These are phyloP conservation scores for Bullera alba DNA, from an alignment of 768 basidiomycete species.

Conservation along the genomic window DNA sequence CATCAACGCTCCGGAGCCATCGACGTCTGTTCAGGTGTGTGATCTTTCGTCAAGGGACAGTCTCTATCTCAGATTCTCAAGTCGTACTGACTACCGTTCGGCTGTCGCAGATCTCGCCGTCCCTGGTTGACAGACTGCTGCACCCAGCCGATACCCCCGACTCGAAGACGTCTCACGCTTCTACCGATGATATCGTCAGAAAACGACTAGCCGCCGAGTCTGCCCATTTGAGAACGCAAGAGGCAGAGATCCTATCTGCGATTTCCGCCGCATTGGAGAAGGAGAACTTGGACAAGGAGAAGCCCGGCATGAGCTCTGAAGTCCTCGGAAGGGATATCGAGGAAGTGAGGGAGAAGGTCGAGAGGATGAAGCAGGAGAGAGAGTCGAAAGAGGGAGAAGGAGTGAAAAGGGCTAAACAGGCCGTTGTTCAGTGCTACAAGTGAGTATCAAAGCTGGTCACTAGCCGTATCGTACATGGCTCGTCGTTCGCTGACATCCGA, in stretches of 20 bases:
- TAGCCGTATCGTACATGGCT: no score
- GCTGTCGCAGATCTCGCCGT: conserved; percentile 41
- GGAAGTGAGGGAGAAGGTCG: conserved; percentile 45
- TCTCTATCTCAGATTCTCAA: neutral
- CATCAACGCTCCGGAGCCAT: conserved; percentile 32
- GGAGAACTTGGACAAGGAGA: conserved; percentile 45
- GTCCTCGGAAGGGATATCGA: conserved; percentile 45
- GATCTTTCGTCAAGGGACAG: neutral
- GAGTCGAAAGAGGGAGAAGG: conserved; percentile 29
- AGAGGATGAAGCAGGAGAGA: conserved; percentile 35
- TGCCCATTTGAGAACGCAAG: conserved; percentile 41
- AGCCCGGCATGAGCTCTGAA: conserved; percentile 37
- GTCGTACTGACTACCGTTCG: neutral
- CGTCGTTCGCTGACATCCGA: no score
- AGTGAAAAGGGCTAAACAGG: conserved; percentile 32
- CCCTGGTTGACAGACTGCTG: conserved; percentile 42
- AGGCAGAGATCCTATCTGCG: conserved; percentile 38
- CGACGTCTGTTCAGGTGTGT: conserved; percentile 42
- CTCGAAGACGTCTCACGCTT: conserved; percentile 3
- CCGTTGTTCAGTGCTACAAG: conserved; percentile 43
- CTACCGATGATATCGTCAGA: conserved; percentile 33
- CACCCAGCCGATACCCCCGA: conserved; percentile 19
- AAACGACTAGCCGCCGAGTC: conserved; percentile 37
- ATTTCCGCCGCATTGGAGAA: conserved; percentile 46
- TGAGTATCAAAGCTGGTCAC: no score